A percentile compares a stretch with the other conserved stretches of the same genome.
Evolutionary conservation across 108 stramenopile species (phyloP).

Genomic region (Hondaea fermentalgiana): DNA sequence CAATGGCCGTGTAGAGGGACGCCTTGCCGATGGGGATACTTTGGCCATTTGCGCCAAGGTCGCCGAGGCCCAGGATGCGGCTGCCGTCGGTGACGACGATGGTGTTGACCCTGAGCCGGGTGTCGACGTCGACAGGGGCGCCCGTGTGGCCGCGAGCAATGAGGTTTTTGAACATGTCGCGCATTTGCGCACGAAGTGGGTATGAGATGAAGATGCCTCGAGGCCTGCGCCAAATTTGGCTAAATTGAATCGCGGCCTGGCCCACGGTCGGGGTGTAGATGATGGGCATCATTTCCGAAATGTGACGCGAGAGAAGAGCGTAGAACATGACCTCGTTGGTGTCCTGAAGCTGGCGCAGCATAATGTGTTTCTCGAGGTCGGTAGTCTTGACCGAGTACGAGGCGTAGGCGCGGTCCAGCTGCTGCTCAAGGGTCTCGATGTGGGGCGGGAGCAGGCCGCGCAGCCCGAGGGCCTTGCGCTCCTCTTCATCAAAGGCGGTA

Average conservation of each 20-base stretch:
- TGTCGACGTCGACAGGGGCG: slow-evolving; percentile 1
- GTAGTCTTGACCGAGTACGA: not conserved
- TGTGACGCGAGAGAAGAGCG: slow-evolving; percentile 79
- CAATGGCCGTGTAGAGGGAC: slow-evolving; percentile 88
- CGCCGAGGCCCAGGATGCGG: slow-evolving; percentile 89
- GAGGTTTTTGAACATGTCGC: not conserved
- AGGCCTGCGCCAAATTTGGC: slow-evolving; percentile 6
- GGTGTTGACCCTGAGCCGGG: slow-evolving; percentile 65
- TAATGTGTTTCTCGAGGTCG: slow-evolving; percentile 76
- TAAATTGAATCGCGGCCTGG: slow-evolving; percentile 74
- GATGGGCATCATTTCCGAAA: slow-evolving; percentile 86
- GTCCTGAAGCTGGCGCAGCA: slow-evolving; percentile 83
- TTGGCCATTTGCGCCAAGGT: slow-evolving; percentile 90
- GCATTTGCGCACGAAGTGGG: not conserved
- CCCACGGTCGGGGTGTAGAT: slow-evolving; percentile 98
- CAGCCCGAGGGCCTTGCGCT: not conserved
- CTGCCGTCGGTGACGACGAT: slow-evolving; percentile 94
- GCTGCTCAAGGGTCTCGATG: slow-evolving; percentile 5
- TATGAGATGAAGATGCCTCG: slow-evolving; percentile 5
- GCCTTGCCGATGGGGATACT: slow-evolving; percentile 88
- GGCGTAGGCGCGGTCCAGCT: not conserved
- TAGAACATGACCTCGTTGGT: slow-evolving; percentile 94
- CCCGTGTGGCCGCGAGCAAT: not conserved
- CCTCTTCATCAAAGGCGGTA: not conserved
- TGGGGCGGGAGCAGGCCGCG: slow-evolving; percentile 10